Evolutionary conservation across 2,329 filamentous ascomycete species (phyloP), one percentile per base, ranked within the genome.

Genomic region (Akanthomyces muscarius): DNA sequence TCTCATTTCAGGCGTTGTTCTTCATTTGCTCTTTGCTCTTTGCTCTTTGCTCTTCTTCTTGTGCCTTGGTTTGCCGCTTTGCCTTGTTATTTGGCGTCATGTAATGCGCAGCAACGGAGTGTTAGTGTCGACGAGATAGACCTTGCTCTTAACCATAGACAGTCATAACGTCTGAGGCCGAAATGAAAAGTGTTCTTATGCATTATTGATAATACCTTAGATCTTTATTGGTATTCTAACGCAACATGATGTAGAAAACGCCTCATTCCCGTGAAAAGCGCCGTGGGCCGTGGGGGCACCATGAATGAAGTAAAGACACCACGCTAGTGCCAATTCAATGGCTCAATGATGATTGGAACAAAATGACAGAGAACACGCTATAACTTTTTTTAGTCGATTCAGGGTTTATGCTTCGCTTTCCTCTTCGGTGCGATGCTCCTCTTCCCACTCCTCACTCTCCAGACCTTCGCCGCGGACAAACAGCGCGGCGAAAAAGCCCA

Each of bases 401-500:
- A 28, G 10, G 10, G 21, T 53, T 30, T 45, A 62, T 30, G 60
- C 51, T 33, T 56, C 63, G 36, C 48, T 55, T n/a, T 61, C 41
- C 4, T 54, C 36, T 25, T 23, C 23, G 33, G 18, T 16, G 30
- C 51, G 16, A 25, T 65, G 58, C 41, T 64, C 64, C 21, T 58
- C 77, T 4, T 71, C 65, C 75, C 78, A 83, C 56, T 86, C 85
- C 4, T 80, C 84, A 65, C 85, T 87, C 71, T 89, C 86, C 0
- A 89, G 75, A 0, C 80, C 80, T 2, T 76, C 75, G 2, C 89
- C 88, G 14, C 86, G 81, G 66, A 98, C 94, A 1, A 89, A 88
- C 64, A 94, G 87, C 63, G 90, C 93, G 33, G 91, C 80, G 1
- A 91, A 65, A 78, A 94, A 97, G 0, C 94, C 95, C 0, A 92